Evolutionary conservation across 2,329 filamentous ascomycete genomes (phyloP), one percentile per base, ranked within the genome.

Genomic region (Penicillium sp.): DNA sequence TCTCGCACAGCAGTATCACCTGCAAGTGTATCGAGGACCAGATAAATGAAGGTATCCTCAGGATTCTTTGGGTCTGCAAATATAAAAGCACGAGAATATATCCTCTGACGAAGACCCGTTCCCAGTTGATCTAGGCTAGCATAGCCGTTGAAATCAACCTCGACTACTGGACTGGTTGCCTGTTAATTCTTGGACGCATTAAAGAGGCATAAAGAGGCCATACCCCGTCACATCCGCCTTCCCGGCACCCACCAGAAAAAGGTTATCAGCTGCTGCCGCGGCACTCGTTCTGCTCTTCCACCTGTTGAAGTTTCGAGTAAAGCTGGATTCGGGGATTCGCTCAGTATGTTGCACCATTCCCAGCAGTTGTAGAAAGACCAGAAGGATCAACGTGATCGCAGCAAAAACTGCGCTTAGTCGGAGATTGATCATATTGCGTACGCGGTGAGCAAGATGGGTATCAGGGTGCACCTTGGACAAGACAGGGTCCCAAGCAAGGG

Each of bases 121-220:
- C 93, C 93, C 29, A 89, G 78, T 77, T 98, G 93, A 43, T 84
- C 84, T n/a, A 88, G 80, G 73, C 93, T 90, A 31, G 93, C 93
- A 78, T 97, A 97, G 59, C 93, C 93, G 82, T 93, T 95, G 71
- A 97, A 84, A 67, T 91, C 92, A 69, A 97, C 84, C 73, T 97
- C 91, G 22, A 96, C 92, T 13, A 96, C 91, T 0, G 92, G 91
- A 2, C 90, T 86, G 60, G 16, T 35, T 45, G 21, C 9, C n/a
- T 22, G 11, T 39, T 37, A 48, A 4, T 44, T 22, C 21, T n/a
- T 1, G 4, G 10, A 14, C 9, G 24, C 31, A 50, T 8, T 13
- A 4, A 16, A 9, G n/a, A 27, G 3, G 13, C 6, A 21, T n/a
- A 16, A 31, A 27, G 19, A 5, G 16, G 43, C 19, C 21, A 49